Evolutionary conservation across 352 stramenopile species (phyloP), one percentile per base, ranked within the genome.

Genomic region (Poterioochromonas sp.): DNA sequence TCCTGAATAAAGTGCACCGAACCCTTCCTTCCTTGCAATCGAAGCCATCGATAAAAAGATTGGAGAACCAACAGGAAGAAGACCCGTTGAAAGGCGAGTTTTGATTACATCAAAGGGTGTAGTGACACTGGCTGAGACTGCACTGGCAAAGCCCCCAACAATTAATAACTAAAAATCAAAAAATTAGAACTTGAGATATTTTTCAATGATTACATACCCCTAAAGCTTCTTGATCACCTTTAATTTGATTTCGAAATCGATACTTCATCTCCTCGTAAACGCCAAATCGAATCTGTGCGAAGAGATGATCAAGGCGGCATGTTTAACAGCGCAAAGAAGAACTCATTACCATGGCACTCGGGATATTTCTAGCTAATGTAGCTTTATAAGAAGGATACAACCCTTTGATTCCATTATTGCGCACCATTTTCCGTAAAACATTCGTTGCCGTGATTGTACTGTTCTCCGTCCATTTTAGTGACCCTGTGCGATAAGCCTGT

Each of bases 71-170:
- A 43, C 76, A 15, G 80, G 73, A 76, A 82, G 80, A 3, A 68
- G 80, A 76, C 77, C 81, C 39, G 79, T 83, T 0, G 63, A 76
- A 79, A 99, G 82, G 35, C 95, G 88, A 77, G 96, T 99, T 86
- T 99, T 99, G 71, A 98, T 87, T 0, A 99, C 94, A 83, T 99
- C 96, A n/a, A 99, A 85, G 32, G 96, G 96, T n/a, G 96, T 99
- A n/a, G 96, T 99, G 49, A 98, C 86, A 5, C 85, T 95, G 2
- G 95, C 94, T 0, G 96, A 93, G 71, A 98, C 87, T 0, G 88
- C 93, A 39, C 96, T 95, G 0, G 93, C 90, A 76, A 98, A 86
- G 35, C 82, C 85, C 47, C 85, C 85, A 32, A 84, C 84, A n/a
- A 82, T 54, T 54, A 87, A 82, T n/a, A 82, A 83, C 11, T 51